Evolutionary conservation across 345 rosid genomes (phyloP), one percentile per base, ranked within the genome.

Genomic region (Anacardium occidentale): DNA sequence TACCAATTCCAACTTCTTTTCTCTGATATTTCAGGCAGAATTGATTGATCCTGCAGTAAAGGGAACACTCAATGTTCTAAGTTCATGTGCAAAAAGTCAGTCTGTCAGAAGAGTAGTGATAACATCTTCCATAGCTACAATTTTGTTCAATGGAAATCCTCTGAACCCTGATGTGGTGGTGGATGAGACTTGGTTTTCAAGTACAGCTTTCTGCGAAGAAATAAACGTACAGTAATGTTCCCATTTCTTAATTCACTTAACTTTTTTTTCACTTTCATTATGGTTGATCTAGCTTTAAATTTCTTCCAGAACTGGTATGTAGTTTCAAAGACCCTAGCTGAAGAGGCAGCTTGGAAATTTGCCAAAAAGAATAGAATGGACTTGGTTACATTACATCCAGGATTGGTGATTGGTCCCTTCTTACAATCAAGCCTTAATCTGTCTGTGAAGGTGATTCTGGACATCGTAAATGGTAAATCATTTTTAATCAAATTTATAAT

Each of bases 121-220:
- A 42, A 86, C 92, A 10, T 85, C 92, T 22, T 88, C 92, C 34
- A 78, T 57, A 13, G 59, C 81, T 10, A 71, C 86, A 18, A 81
- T 80, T 77, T 1, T 62, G 17, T 20, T 15, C 73, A 76, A 68
- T 14, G 80, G 70, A 66, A 83, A 61, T 13, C 81, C 83, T 67
- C 25, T 78, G 4, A 72, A 54, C 4, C 64, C 80, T 10, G 78
- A 74, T 53, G 67, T 74, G 4, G 44, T 78, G 12, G 83, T 86
- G 26, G 88, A 86, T 50, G 92, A 88, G 73, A 71, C 80, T 62
- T 84, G 84, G 83, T 78, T 79, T 70, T 84, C 90, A 1, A 81
- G 85, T 76, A 77, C 82, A 45, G 69, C 15, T 34, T n/a, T 76
- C 9, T 82, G 80, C 71, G 26, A 18, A 72, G 60, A 82, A 63